Evolutionary conservation across 768 basidiomycete species (phyloP), one percentile per base, ranked within the genome.

Genomic region (Amanita polypyramis): DNA sequence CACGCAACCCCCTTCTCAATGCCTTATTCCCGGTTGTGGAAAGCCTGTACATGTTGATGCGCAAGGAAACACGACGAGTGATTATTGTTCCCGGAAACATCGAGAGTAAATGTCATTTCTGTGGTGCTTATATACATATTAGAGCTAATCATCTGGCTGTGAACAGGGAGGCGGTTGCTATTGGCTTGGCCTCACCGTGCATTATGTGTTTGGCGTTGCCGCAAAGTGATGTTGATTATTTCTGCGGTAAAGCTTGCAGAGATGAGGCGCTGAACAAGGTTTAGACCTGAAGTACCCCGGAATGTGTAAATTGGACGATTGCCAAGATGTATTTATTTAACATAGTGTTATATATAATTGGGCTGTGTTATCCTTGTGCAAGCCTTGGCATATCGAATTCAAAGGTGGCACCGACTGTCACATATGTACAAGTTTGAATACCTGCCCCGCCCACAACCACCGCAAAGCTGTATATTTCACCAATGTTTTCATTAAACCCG

Each of bases 131-230:
- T n/a, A n/a, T n/a, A n/a, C n/a, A n/a, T n/a, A n/a, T 33, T 25
- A 49, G 21, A 27, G 14, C 41, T 45, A 11, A 25, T 9, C 21
- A 46, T 27, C 27, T 33, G 35, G n/a, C n/a, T 54, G 6, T 32
- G 46, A 33, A 43, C 51, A 82, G 81, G 61, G 77, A 82, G 56
- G 79, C 79, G 0, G 79, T 82, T 10, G 62, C 58, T 12, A 62
- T 69, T 14, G 76, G 79, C 23, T 54, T 80, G 29, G 73, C 65
- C 29, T 57, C 66, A 11, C 70, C 75, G 8, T 82, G 81, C 53
- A 80, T 84, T 55, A 76, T 82, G 77, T 84, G 81, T 55, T 61
- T 78, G 55, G 66, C 63, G 35, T 64, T 74, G 51, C 81, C 81
- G 17, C 80, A 83, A 58, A 72, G 74, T 49, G 69, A 69, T 33